These are phyloP conservation scores for Atkinsonella hypoxylon DNA, from an alignment of 2,329 filamentous ascomycete species.

Conservation along the genomic window DNA sequence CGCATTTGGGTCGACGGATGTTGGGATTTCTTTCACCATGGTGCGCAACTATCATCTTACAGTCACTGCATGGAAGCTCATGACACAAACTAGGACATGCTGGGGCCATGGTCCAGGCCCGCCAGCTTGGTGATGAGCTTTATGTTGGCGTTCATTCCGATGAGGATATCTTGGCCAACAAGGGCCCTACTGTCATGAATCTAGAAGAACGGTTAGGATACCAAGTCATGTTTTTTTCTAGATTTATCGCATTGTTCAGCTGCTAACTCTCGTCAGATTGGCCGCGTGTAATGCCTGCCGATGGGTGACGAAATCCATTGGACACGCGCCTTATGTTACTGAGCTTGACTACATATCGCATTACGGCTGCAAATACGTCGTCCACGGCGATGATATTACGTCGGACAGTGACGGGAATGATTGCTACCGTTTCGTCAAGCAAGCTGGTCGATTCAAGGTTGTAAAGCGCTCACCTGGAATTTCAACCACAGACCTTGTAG, in stretches of 20 bases:
- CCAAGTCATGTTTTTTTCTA: constrained; percentile 1
- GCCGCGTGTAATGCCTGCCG: constrained; percentile 89
- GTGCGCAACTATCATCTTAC: constrained; percentile 29
- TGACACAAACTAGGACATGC: constrained; percentile 58
- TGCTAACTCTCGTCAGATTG: constrained; percentile 40
- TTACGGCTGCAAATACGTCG: constrained; percentile 90
- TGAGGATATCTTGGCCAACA: constrained; percentile 90
- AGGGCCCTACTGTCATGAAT: constrained; percentile 95
- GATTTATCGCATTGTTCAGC: neutral
- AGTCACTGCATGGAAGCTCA: neutral
- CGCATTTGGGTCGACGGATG: constrained; percentile 98
- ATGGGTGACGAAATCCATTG: constrained; percentile 78
- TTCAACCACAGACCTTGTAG: constrained; percentile 94
- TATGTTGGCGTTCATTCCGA: constrained; percentile 92
- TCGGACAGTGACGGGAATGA: constrained; percentile 88
- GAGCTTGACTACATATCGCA: constrained; percentile 87
- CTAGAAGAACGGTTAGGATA: constrained; percentile 61
- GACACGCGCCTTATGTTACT: constrained; percentile 88
- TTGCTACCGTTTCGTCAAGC: constrained; percentile 96
- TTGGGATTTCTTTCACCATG: constrained; percentile 98
- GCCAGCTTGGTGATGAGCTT: constrained; percentile 78
- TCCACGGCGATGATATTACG: constrained; percentile 95
- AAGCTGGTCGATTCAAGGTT: constrained; percentile 85
- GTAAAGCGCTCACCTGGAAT: constrained; percentile 95
- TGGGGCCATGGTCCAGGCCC: constrained; percentile 90